Percentiles rank a stretch among this genome's conserved stretches.
phyloP scores from a whole-genome alignment of 2,329 filamentous ascomycete species.

The Paraphaeosphaeria minitans region DNA sequence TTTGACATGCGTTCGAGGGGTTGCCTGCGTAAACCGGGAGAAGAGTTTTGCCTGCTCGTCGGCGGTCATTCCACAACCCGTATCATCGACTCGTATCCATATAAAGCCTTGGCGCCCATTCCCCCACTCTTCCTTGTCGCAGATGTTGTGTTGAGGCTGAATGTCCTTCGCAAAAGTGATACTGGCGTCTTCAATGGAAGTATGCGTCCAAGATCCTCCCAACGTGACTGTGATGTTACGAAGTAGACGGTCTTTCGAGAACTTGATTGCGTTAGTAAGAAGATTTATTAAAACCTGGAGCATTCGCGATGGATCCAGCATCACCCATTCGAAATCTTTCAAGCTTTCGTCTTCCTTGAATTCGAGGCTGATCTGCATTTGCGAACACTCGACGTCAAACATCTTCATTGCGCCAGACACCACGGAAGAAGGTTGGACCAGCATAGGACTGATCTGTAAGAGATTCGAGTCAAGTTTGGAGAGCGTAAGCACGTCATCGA shows the following conservation, averaged over 20 bases:
- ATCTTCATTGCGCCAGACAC: conserved; percentile 35
- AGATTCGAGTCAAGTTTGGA: conserved; percentile 38
- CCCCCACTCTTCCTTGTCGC: conserved; percentile 34
- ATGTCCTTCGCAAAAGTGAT: conserved; percentile 24
- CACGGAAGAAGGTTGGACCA: conserved; percentile 25
- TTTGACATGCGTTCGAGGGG: conserved; percentile 38
- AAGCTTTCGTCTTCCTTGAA: conserved; percentile 46
- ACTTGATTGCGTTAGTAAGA: conserved; percentile 40
- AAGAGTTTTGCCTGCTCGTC: conserved; percentile 45
- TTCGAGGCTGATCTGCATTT: conserved; percentile 45
- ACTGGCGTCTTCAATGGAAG: conserved; percentile 21
- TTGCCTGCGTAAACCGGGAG: conserved; percentile 37
- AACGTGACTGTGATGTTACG: conserved; percentile 47
- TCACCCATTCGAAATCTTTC: conserved; percentile 45
- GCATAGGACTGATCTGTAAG: conserved; percentile 32
- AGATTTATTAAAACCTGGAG: conserved; percentile 37
- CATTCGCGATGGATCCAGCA: conserved; percentile 36
- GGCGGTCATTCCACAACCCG: conserved; percentile 46
- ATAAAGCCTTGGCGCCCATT: conserved; percentile 42
- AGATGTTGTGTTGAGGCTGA: conserved; percentile 9
- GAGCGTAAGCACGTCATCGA: conserved; percentile 50
- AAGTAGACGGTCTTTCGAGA: conserved; percentile 42
- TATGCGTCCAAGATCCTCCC: conserved; percentile 34
- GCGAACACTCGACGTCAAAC: conserved; percentile 35
- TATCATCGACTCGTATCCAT: conserved; percentile 45